A percentile compares a stretch with the other conserved stretches of the same genome.
These are phyloP conservation scores for Juglanconis sp. DNA, from an alignment of 2,329 filamentous ascomycete species.

Conservation along the genomic window DNA sequence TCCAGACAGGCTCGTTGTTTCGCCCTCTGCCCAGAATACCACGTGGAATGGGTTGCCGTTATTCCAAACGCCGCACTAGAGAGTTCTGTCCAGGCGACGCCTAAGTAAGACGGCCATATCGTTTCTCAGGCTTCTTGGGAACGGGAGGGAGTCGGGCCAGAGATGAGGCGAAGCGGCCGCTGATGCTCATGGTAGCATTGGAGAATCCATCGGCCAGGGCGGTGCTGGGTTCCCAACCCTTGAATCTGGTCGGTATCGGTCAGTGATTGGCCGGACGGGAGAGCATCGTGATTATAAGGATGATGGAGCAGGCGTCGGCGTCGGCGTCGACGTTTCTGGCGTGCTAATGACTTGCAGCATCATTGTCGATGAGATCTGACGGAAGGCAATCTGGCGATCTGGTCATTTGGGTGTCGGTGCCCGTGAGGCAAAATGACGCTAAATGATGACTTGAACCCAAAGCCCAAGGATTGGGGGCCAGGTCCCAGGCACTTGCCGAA, in stretches of 20 bases:
- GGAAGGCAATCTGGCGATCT: neutral
- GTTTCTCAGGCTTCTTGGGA: neutral
- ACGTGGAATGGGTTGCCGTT: neutral
- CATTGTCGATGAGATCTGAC: neutral
- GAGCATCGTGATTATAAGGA: neutral
- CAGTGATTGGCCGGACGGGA: slow-evolving; percentile 7
- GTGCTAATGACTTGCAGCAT: neutral
- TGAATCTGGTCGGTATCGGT: neutral
- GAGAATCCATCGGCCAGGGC: slow-evolving; percentile 12
- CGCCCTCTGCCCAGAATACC: neutral
- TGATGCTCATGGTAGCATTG: slow-evolving; percentile 5
- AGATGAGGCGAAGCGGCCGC: slow-evolving; percentile 14
- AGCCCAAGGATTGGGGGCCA: neutral
- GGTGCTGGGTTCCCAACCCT: slow-evolving; percentile 7
- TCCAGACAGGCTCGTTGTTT: neutral
- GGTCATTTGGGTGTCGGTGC: neutral
- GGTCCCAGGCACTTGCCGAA: slow-evolving; percentile 3
- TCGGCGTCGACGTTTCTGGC: neutral
- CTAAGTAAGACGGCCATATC: neutral
- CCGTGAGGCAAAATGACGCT: neutral
- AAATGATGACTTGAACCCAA: neutral
- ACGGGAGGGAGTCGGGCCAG: neutral
- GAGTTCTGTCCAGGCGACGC: neutral
- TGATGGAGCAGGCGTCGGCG: slow-evolving; percentile 11
- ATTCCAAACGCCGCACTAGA: neutral